phyloP scores from a whole-genome alignment of 176 grass and related monocot species.

The Phyllostachys edulis region DNA sequence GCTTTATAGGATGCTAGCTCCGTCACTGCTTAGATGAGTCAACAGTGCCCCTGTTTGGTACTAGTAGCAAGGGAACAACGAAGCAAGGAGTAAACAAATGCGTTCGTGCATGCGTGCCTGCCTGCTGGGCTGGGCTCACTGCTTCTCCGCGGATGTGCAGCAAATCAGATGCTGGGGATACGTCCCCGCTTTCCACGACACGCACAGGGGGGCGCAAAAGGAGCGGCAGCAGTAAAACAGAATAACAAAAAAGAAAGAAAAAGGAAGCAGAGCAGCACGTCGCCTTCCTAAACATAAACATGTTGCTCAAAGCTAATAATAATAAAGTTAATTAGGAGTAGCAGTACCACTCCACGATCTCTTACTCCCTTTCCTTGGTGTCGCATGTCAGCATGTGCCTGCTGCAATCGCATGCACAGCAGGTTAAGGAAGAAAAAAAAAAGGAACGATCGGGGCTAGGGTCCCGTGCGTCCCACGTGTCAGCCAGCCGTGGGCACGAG shows the following conservation, averaged over 20 bases:
- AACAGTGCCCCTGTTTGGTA: neutral
- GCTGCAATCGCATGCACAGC: neutral
- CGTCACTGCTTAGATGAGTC: too few species aligned
- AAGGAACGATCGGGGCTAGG: neutral
- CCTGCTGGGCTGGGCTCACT: neutral
- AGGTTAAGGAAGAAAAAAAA: neutral
- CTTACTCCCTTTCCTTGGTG: neutral
- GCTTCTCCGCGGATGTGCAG: constrained; percentile 11
- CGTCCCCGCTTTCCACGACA: constrained; percentile 25
- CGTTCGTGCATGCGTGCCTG: neutral
- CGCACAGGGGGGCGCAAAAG: neutral
- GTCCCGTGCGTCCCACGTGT: neutral
- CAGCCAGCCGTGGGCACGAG: neutral
- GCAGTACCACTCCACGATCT: neutral
- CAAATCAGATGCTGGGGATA: constrained; percentile 23
- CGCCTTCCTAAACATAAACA: neutral
- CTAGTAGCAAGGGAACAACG: neutral
- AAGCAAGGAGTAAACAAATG: neutral
- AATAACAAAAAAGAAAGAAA: neutral
- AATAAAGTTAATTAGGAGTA: neutral
- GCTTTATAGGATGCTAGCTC: too few species aligned
- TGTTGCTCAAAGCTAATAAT: neutral
- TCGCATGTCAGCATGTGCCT: neutral
- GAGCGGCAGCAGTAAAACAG: neutral
- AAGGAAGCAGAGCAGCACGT: neutral